Evolutionary conservation across 2,329 filamentous ascomycete species (phyloP).

Genomic region (Mycosphaerella sp.): DNA sequence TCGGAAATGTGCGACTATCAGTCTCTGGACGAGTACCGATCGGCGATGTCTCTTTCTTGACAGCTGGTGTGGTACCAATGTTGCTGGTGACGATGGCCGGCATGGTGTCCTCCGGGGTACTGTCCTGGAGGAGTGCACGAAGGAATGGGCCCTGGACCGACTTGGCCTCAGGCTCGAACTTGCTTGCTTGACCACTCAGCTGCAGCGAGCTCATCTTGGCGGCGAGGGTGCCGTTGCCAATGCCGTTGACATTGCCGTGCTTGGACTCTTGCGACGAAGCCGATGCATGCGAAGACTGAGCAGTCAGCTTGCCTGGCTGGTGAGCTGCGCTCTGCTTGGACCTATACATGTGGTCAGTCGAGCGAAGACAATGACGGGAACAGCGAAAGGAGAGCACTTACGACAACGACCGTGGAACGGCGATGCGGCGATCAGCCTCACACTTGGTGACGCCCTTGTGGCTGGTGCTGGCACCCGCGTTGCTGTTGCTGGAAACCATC

Average conservation of each 20-base stretch:
- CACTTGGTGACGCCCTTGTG: neutral
- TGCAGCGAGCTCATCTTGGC: neutral
- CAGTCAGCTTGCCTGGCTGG: neutral
- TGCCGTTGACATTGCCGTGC: neutral
- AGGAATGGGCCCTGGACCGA: neutral
- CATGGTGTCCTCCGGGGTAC: constrained; percentile 12
- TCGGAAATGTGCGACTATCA: neutral
- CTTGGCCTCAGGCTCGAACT: neutral
- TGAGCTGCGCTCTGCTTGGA: neutral
- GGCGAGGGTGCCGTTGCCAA: neutral
- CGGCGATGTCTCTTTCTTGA: neutral
- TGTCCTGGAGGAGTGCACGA: constrained; percentile 18
- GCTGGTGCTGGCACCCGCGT: neutral
- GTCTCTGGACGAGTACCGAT: constrained; percentile 19
- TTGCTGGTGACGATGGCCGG: neutral
- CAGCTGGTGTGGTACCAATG: neutral
- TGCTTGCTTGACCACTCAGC: constrained; percentile 4
- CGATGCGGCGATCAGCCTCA: neutral
- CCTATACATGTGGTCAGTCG: neutral
- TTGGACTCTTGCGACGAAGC: neutral
- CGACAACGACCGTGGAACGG: neutral
- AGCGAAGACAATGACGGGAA: neutral
- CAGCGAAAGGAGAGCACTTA: neutral
- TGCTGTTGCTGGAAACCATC: neutral
- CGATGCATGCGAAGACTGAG: neutral